Percentiles rank a stretch among this genome's conserved stretches.
phyloP scores from a whole-genome alignment of 345 rosid genomes.

The Camelina hispida region DNA sequence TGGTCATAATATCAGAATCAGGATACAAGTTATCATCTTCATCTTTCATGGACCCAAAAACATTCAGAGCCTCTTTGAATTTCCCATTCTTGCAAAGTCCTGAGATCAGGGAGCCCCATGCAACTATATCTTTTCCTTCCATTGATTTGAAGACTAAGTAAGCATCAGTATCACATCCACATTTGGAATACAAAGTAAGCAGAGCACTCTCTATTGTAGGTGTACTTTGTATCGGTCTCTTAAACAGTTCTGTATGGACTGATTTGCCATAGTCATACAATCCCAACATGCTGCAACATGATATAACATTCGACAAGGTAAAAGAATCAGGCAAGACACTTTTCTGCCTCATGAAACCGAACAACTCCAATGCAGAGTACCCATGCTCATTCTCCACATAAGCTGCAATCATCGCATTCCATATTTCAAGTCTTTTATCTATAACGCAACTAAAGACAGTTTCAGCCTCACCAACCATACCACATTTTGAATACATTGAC shows the following conservation, averaged over 20 bases:
- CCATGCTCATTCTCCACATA: conserved; percentile 53
- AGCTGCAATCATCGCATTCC: conserved; percentile 83
- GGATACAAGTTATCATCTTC: conserved; percentile 52
- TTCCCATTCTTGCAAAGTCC: conserved; percentile 67
- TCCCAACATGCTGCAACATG: conserved; percentile 56
- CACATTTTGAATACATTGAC: conserved; percentile 74
- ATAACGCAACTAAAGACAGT: conserved; percentile 52
- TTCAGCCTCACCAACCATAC: conserved; percentile 56
- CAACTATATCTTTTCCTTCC: conserved; percentile 63
- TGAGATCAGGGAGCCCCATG: conserved; percentile 79
- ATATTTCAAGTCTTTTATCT: conserved; percentile 58
- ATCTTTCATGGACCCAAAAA: conserved; percentile 55
- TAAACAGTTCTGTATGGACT: conserved; percentile 65
- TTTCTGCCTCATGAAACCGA: conserved; percentile 52
- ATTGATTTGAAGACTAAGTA: conserved; percentile 51
- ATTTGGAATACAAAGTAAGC: conserved; percentile 61
- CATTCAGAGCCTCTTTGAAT: conserved; percentile 56
- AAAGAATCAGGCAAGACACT: conserved; percentile 54
- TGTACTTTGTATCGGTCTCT: conserved; percentile 53
- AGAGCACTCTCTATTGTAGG: conserved; percentile 58
- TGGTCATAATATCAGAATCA: conserved; percentile 69
- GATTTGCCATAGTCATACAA: conserved; percentile 58
- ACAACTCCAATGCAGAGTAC: conserved; percentile 53
- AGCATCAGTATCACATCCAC: conserved; percentile 57
- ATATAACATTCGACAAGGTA: conserved; percentile 61